A percentile compares a stretch with the other conserved stretches of the same genome.
These are phyloP conservation scores for Massarina eburnea DNA, from an alignment of 2,329 filamentous ascomycete species.

Conservation along the genomic window DNA sequence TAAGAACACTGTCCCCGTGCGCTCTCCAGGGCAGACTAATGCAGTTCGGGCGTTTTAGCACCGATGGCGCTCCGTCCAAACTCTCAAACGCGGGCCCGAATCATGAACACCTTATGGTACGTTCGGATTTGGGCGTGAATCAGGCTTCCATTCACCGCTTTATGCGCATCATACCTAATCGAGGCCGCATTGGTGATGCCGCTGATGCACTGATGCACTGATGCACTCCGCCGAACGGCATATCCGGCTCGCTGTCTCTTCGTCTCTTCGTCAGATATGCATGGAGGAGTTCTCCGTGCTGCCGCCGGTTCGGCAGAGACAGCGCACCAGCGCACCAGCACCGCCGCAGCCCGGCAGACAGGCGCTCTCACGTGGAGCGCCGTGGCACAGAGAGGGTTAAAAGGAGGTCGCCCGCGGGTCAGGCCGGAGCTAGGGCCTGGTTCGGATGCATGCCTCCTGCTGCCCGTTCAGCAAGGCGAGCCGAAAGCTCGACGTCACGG, in stretches of 20 bases:
- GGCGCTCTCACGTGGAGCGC: slow-evolving; percentile 31
- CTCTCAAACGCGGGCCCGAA: slow-evolving; percentile 8
- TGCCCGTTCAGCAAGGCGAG: background rate
- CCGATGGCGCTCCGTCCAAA: slow-evolving; percentile 31
- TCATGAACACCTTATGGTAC: slow-evolving; percentile 28
- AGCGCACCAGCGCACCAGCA: slow-evolving; percentile 34
- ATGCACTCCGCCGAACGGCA: slow-evolving; percentile 26
- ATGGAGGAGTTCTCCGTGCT: background rate
- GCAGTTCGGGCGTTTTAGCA: slow-evolving; percentile 37
- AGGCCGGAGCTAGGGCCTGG: slow-evolving; percentile 35
- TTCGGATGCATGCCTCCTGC: slow-evolving; percentile 21
- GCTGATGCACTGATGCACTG: too few species aligned
- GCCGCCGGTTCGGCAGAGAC: background rate
- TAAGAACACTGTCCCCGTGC: slow-evolving; percentile 38
- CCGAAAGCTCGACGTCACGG: slow-evolving; percentile 28
- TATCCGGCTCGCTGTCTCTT: slow-evolving; percentile 12
- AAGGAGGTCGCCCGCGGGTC: slow-evolving; percentile 26
- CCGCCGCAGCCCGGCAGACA: slow-evolving; percentile 23
- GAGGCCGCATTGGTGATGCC: slow-evolving; percentile 17
- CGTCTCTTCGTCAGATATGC: background rate
- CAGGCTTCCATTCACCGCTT: slow-evolving; percentile 39
- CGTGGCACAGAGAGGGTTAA: slow-evolving; percentile 16
- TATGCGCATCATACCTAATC: slow-evolving; percentile 36
- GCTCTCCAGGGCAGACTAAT: slow-evolving; percentile 38
- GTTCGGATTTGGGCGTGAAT: slow-evolving; percentile 27